phyloP scores from a whole-genome alignment of 2,329 filamentous ascomycete genomes.

The Aspergillus eucalypticola region DNA sequence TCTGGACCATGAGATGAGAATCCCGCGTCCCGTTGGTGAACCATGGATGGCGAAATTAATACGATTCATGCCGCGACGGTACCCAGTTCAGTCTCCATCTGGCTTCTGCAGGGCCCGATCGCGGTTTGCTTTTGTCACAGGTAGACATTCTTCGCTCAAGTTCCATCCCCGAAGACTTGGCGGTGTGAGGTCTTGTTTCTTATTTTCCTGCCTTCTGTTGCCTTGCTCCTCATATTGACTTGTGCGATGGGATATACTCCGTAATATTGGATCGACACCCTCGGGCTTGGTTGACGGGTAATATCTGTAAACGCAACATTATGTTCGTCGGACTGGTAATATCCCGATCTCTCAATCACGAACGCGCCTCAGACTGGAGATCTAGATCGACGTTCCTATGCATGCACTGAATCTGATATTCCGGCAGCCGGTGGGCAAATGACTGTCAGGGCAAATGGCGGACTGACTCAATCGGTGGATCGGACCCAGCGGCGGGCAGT shows the following conservation, averaged over 20 bases:
- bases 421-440: background rate
- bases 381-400: background rate
- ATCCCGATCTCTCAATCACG: conserved; percentile 7
- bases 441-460: background rate
- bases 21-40: conserved; percentile 5
- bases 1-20: conserved; percentile 4
- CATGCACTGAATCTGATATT: conserved; percentile 3
- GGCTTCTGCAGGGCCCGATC: conserved; percentile 1
- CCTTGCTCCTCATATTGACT: background rate
- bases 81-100: background rate
- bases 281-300: background rate
- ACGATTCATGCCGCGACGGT: background rate
- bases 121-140: background rate
- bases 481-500: conserved; percentile 5
- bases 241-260: background rate
- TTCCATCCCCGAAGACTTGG: background rate
- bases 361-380: background rate
- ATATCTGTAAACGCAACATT: background rate
- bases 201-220: background rate
- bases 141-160: background rate
- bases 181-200: background rate
- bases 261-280: background rate
- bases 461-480: conserved; percentile 10
- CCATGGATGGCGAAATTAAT: conserved; percentile 5
- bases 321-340: background rate